Evolutionary conservation across 352 stramenopile genomes (phyloP).

Genomic region (Plasmopara halstedii): DNA sequence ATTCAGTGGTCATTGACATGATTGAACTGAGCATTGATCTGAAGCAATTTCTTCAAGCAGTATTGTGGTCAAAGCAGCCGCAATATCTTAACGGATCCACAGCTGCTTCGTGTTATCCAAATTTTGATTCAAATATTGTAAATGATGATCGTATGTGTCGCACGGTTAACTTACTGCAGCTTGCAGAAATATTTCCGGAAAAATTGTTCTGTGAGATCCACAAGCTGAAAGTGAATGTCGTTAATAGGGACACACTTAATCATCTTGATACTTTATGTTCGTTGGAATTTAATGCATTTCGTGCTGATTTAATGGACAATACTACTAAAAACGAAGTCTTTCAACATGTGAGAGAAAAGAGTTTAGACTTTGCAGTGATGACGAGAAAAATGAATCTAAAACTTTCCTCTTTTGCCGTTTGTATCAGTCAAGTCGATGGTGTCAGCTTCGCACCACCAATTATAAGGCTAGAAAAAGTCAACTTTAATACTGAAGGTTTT

Average conservation of each 20-base stretch:
- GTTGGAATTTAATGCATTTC: slow-evolving; percentile 8
- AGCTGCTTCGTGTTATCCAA: not conserved
- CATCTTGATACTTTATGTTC: slow-evolving; percentile 1
- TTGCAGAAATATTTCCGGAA: slow-evolving; percentile 12
- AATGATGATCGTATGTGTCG: not conserved
- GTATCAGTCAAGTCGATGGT: slow-evolving; percentile 1
- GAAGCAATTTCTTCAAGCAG: slow-evolving; percentile 6
- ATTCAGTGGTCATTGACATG: slow-evolving; percentile 11
- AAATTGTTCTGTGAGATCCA: slow-evolving; percentile 7
- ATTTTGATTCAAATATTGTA: not conserved
- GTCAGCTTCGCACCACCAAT: not conserved
- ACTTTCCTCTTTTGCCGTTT: slow-evolving; percentile 3
- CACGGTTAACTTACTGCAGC: slow-evolving; percentile 3
- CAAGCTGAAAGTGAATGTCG: slow-evolving; percentile 14
- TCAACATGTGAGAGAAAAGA: not conserved
- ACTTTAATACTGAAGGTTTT: slow-evolving; percentile 7
- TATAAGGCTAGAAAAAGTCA: slow-evolving; percentile 17
- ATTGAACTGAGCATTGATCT: slow-evolving; percentile 17
- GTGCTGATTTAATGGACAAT: slow-evolving; percentile 3
- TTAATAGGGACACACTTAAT: slow-evolving; percentile 1
- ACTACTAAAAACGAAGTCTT: not conserved
- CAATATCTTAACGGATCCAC: not conserved
- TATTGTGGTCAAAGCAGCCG: not conserved
- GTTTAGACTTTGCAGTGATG: slow-evolving; percentile 7
- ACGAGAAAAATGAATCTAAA: slow-evolving; percentile 5